Conservation (phyloP, 352 stramenopile genomes). For the Stramenopiles sp. region DNA sequence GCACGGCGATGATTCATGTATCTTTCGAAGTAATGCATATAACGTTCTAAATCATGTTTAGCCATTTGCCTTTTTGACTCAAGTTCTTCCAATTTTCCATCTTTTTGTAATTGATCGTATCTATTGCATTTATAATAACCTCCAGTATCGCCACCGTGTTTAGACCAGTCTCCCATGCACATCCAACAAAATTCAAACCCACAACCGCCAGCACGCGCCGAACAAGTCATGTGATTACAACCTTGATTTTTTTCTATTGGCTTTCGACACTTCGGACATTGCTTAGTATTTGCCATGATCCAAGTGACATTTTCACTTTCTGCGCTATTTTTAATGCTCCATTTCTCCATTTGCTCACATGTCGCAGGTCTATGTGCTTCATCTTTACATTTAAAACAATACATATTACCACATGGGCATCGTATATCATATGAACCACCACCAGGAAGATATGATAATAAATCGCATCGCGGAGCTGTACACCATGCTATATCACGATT, state of each 20-base stretch:
- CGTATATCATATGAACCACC: constrained; percentile 21
- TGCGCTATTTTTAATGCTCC: constrained; percentile 83
- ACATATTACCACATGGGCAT: constrained; percentile 23
- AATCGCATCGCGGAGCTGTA: constrained; percentile 7
- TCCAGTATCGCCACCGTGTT: constrained; percentile 24
- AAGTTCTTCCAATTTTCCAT: constrained; percentile 17
- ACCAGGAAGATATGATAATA: constrained; percentile 42
- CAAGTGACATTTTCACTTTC: constrained; percentile 95
- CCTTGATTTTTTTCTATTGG: constrained; percentile 99
- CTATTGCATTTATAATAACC: constrained; percentile 99
- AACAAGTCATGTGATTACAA: constrained; percentile 97
- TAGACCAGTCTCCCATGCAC: constrained; percentile 20
- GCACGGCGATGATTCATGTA: constrained; percentile 78
- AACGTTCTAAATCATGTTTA: constrained; percentile 83
- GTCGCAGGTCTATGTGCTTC: constrained; percentile 67
- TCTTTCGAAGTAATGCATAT: constrained; percentile 96
- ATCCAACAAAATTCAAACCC: constrained; percentile 91
- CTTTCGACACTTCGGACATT: constrained; percentile 86
- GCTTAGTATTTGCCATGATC: constrained; percentile 97
- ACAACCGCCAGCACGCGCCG: constrained; percentile 32
- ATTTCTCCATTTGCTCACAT: constrained; percentile 56
- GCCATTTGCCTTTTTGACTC: constrained; percentile 49
- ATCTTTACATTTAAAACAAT: constrained; percentile 58
- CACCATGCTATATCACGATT: not conserved
- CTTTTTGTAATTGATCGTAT: constrained; percentile 30